Evolutionary conservation across 768 basidiomycete species (phyloP).

Genomic region (Lentinula boryana): DNA sequence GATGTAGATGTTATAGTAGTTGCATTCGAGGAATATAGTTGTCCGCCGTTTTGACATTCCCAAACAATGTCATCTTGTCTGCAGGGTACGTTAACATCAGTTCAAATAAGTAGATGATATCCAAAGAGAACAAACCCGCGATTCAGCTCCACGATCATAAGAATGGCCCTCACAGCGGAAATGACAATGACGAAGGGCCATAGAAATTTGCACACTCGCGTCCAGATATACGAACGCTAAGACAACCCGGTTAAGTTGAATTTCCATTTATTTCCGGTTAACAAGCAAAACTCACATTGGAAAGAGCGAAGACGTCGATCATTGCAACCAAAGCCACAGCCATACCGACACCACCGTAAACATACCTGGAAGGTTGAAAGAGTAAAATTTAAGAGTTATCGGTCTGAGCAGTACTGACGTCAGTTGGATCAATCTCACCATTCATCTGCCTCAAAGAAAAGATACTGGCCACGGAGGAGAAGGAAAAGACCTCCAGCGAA

Average conservation of each 20-base stretch:
- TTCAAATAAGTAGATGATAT: conserved; percentile 12
- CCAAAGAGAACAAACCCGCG: conserved; percentile 47
- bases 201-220: conserved; percentile 53
- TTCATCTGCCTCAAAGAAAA: conserved; percentile 63
- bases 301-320: conserved; percentile 53
- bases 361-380: conserved; percentile 37
- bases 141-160: conserved; percentile 71
- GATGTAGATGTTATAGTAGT: conserved; percentile 33
- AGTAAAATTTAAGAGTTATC: not conserved
- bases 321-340: conserved; percentile 44
- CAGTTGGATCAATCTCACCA: conserved; percentile 33
- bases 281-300: conserved; percentile 42
- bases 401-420: conserved; percentile 20
- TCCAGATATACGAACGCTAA: conserved; percentile 68
- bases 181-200: conserved; percentile 72
- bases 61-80: conserved; percentile 65
- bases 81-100: conserved; percentile 7
- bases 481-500: conserved; percentile 61
- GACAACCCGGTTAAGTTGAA: conserved; percentile 11
- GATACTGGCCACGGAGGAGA: conserved; percentile 51
- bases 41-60: conserved; percentile 70
- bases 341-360: conserved; percentile 63
- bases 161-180: conserved; percentile 54
- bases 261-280: not conserved
- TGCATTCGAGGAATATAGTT: conserved; percentile 46